Base-by-base conservation (phyloP, 2,329 filamentous ascomycete species). In the Ophiostoma himal-ulmi region DNA sequence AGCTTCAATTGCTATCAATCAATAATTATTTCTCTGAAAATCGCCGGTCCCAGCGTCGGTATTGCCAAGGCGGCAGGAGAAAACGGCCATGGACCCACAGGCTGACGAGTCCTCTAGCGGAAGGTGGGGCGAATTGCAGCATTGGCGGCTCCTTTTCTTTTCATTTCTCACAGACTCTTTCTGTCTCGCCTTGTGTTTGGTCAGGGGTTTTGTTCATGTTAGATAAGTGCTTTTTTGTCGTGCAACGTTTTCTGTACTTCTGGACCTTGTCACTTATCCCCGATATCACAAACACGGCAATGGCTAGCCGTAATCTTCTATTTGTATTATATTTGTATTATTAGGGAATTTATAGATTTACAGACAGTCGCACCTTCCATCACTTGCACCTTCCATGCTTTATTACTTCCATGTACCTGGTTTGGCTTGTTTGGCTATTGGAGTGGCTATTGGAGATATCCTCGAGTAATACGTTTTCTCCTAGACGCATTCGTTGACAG, bases 61-160 rank as follows among this genome's bases (percentile, higher is more conserved):
- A 36, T 69, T 39, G 69, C 64, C 69, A 67, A 70, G 69, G 36
- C 69, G 69, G 69, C 64, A 68, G 26, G 48, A 13, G 52, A 57
- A 44, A 48, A 64, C 52, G n/a, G 26, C 60, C 52, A 3, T 30
- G 65, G 69, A 70, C 69, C 69, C 69, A 70, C 69, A 68, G 22
- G 69, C 69, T 70, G 66, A 70, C 69, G 69, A 70, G 69, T 64
- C 69, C 69, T 54, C 66, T 10, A 66, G 62, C 62, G 36, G 34
- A n/a, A 39, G 62, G 62, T 65, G 62, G 64, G 65, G 52, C 52
- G n/a, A 11, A 3, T 10, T 57, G 22, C 5, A 26, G 39, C 39
- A 44, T 44, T 17, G 39, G 3, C 14, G 39, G n/a, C 22, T 30
- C 52, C 22, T 57, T 22, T 22, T 17, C 20, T 57, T 57, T 57